phyloP scores from a whole-genome alignment of 768 basidiomycete genomes.

The Grammothele lineata region DNA sequence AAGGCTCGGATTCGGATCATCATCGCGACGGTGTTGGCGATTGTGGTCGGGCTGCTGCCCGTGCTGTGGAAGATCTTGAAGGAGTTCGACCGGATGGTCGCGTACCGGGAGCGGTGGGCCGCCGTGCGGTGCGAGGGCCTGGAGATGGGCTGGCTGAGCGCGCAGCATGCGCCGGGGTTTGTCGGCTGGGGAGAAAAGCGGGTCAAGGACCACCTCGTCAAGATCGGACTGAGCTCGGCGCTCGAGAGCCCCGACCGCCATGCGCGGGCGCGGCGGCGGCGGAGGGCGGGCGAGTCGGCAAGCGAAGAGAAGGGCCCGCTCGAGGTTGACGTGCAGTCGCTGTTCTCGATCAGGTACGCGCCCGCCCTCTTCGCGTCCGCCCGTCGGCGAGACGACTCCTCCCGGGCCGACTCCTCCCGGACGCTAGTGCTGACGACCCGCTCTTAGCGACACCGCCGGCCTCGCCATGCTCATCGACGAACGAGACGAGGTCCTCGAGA shows the following conservation, averaged over 20 bases:
- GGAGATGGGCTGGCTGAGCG: constrained; percentile 76
- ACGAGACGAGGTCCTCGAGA: constrained; percentile 72
- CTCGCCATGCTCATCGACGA: constrained; percentile 70
- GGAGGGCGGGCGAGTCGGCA: constrained; percentile 24
- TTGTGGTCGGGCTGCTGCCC: constrained; percentile 61
- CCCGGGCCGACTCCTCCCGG: too few relatives aligned
- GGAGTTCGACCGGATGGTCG: constrained; percentile 56
- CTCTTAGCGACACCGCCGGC: constrained; percentile 59
- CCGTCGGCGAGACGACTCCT: too few relatives aligned
- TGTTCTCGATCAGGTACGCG: constrained; percentile 72
- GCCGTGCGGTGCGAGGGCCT: constrained; percentile 59
- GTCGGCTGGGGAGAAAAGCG: constrained; percentile 69
- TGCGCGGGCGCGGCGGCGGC: constrained; percentile 15
- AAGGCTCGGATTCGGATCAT: constrained; percentile 62
- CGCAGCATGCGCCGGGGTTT: constrained; percentile 59
- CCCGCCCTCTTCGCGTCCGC: too few relatives aligned
- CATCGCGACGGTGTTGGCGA: constrained; percentile 56
- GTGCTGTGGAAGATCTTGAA: constrained; percentile 58
- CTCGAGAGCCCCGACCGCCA: constrained; percentile 35
- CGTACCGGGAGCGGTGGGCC: constrained; percentile 56
- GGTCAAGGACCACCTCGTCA: constrained; percentile 64
- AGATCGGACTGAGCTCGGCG: constrained; percentile 60
- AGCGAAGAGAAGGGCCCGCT: constrained; percentile 44
- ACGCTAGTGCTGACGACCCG: too few relatives aligned
- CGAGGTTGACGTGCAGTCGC: constrained; percentile 64